Conservation (phyloP, 2,329 filamentous ascomycete genomes). For the Cercospora janseana region DNA sequence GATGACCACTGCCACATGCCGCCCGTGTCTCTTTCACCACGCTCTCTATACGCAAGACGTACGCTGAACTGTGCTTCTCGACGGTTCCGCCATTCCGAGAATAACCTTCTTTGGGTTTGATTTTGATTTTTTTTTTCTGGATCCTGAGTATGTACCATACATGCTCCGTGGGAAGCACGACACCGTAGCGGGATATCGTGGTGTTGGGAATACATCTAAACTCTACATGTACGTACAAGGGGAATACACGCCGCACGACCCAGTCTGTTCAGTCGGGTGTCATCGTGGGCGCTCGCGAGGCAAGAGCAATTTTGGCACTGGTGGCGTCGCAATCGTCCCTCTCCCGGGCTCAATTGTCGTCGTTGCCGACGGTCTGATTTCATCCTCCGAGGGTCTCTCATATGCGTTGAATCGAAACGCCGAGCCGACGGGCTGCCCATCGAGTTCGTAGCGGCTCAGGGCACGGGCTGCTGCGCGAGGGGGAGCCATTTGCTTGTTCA, state of each 20-base stretch:
- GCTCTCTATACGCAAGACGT: too few relatives aligned
- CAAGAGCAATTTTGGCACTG: neutral
- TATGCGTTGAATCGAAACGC: constrained; percentile 5
- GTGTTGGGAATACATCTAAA: neutral
- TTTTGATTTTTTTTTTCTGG: neutral
- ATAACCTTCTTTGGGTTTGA: too few relatives aligned
- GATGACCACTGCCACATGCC: too few relatives aligned
- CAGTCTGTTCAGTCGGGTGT: neutral
- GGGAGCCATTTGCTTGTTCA: constrained; percentile 11
- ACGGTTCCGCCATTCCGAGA: too few relatives aligned
- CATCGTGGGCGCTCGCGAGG: constrained; percentile 7
- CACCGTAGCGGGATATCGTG: too few relatives aligned
- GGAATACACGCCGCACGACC: neutral
- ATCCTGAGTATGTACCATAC: neutral
- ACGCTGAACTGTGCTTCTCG: too few relatives aligned
- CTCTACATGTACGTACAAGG: neutral
- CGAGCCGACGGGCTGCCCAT: constrained; percentile 18
- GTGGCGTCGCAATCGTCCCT: constrained; percentile 1
- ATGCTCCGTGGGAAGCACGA: neutral
- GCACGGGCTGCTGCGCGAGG: constrained; percentile 1
- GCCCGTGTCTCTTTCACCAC: too few relatives aligned
- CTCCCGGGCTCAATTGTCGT: constrained; percentile 5
- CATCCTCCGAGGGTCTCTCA: neutral
- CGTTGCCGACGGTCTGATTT: neutral
- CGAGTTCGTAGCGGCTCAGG: constrained; percentile 11